Evolutionary conservation across 164 flowering plant genomes (phyloP).

Genomic region (Malania oleifera): DNA sequence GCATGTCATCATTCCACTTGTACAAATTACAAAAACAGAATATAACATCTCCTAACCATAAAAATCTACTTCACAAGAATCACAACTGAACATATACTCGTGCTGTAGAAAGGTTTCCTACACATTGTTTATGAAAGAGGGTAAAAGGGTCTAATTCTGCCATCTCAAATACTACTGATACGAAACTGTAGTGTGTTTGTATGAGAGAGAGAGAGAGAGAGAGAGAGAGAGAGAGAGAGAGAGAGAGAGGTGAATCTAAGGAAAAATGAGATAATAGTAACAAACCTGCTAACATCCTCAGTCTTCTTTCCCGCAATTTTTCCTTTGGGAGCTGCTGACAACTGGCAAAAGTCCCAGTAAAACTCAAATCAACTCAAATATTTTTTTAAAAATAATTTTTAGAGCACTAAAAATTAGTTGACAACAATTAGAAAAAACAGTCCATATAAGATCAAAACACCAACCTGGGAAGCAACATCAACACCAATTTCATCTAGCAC

Average conservation of each 20-base stretch:
- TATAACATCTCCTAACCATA: too few species aligned
- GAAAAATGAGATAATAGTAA: background rate
- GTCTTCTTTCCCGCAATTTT: conserved; percentile 64
- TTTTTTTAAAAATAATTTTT: too few species aligned
- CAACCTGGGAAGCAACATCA: conserved; percentile 93
- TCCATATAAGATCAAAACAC: conserved; percentile 11
- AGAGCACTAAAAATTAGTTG: background rate
- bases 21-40: too few species aligned
- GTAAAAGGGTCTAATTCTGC: too few species aligned
- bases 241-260: background rate
- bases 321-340: conserved; percentile 91
- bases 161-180: too few species aligned
- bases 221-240: background rate
- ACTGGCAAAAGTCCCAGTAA: conserved; percentile 33
- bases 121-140: too few species aligned
- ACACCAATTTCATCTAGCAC: conserved; percentile 97
- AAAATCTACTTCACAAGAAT: too few species aligned
- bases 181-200: too few species aligned
- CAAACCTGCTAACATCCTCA: conserved; percentile 68
- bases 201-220: too few species aligned
- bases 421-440: background rate
- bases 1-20: too few species aligned
- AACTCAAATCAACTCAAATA: conserved; percentile 10
- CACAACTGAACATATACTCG: too few species aligned
- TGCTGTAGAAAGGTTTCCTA: too few species aligned